Percentiles rank a stretch among this genome's conserved stretches.
Conservation (phyloP, 805 yeast genomes). For the Metschnikowia colocasiae region DNA sequence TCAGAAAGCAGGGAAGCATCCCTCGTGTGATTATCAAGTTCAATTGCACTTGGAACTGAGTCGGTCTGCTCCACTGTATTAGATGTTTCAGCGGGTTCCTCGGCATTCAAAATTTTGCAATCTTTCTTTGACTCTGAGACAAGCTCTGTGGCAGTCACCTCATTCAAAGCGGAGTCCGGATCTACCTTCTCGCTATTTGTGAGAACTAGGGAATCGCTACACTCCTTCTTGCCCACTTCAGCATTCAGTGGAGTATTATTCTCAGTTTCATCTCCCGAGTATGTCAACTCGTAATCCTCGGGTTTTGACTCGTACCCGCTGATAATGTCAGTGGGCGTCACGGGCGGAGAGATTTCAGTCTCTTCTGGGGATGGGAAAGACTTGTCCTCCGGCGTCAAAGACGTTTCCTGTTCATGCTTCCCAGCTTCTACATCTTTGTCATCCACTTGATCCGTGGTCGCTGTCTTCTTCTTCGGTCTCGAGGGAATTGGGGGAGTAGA, state of each 20-base stretch:
- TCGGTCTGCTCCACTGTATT: background rate
- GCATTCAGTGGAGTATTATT: background rate
- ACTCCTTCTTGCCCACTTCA: background rate
- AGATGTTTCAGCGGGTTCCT: background rate
- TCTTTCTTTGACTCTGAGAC: background rate
- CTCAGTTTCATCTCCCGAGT: background rate
- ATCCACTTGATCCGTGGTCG: background rate
- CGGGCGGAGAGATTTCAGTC: background rate
- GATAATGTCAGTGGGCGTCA: constrained; percentile 1
- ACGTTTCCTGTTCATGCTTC: background rate
- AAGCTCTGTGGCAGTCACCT: background rate
- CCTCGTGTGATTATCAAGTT: background rate
- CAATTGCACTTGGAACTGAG: background rate
- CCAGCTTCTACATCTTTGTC: background rate
- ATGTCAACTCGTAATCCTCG: background rate
- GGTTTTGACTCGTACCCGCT: background rate
- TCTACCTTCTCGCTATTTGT: background rate
- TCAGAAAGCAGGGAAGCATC: background rate
- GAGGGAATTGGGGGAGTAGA: constrained; percentile 2
- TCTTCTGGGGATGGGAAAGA: background rate
- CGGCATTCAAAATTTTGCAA: background rate
- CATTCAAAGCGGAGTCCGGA: background rate
- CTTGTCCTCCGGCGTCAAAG: background rate
- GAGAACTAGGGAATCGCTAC: background rate
- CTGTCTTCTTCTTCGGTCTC: background rate